phyloP scores from a whole-genome alignment of 2,329 filamentous ascomycete genomes.

The Berkeleyomyces rouxiae region DNA sequence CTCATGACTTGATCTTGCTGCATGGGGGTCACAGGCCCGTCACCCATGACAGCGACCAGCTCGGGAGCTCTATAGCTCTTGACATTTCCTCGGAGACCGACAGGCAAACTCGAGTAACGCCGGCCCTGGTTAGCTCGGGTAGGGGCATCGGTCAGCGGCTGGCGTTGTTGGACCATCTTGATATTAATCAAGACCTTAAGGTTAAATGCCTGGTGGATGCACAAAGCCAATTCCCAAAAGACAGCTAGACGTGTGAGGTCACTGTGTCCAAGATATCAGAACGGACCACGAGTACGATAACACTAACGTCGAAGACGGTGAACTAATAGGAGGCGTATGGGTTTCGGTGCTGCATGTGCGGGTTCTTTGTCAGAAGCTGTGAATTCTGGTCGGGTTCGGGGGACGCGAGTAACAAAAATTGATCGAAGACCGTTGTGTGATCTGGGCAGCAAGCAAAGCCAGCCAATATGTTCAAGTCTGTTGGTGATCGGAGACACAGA shows the following conservation, averaged over 20 bases:
- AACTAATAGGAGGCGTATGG: background rate
- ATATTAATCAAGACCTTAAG: background rate
- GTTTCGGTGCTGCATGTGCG: background rate
- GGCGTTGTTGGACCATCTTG: background rate
- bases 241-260: background rate
- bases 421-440: too few species aligned
- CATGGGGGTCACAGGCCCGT: conserved; percentile 1
- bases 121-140: conserved; percentile 2
- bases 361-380: background rate
- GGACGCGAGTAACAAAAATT: too few species aligned
- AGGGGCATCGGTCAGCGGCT: conserved; percentile 1
- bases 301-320: background rate
- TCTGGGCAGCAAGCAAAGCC: too few species aligned
- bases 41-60: conserved; percentile 5
- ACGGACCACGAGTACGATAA: background rate
- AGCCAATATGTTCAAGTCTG: too few species aligned
- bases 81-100: conserved; percentile 1
- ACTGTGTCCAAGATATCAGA: background rate
- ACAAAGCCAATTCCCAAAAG: too few species aligned
- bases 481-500: background rate
- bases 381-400: background rate
- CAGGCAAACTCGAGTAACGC: conserved; percentile 8
- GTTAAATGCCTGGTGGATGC: background rate
- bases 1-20: conserved; percentile 11
- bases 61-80: conserved; percentile 12